These are phyloP conservation scores for Ulota crispa DNA, from an alignment of 225 moss, liverwort and hornwort genomes.

Conservation along the genomic window DNA sequence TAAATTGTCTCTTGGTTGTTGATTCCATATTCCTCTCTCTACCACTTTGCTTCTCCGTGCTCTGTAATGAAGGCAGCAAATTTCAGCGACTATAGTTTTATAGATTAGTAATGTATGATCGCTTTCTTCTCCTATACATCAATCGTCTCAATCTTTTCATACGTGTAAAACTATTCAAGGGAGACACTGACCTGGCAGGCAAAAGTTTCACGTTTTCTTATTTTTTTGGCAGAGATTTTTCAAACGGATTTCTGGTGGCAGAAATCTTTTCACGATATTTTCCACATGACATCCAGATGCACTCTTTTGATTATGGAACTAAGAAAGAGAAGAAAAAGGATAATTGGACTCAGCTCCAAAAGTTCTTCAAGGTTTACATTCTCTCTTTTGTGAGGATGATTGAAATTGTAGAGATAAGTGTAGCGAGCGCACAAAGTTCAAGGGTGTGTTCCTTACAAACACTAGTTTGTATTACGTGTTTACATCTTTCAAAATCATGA, in stretches of 20 bases:
- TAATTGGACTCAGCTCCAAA: slow-evolving; percentile 85
- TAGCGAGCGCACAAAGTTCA: background rate
- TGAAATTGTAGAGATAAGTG: background rate
- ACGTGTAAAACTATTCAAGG: background rate
- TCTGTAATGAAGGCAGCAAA: background rate
- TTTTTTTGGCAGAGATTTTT: slow-evolving; percentile 67
- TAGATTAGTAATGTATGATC: background rate
- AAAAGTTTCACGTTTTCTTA: background rate
- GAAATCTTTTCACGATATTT: slow-evolving; percentile 94
- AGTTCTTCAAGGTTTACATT: slow-evolving; percentile 65
- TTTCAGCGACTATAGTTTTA: background rate
- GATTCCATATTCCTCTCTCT: background rate
- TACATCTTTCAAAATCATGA: background rate
- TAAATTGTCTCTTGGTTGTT: background rate
- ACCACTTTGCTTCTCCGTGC: background rate
- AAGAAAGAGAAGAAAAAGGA: slow-evolving; percentile 74
- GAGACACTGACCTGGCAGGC: background rate
- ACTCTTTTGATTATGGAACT: slow-evolving; percentile 85
- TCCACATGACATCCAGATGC: slow-evolving; percentile 84
- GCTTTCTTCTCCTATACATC: background rate
- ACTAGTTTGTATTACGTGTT: background rate
- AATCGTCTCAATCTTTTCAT: background rate
- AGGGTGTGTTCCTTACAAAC: background rate
- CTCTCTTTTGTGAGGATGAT: background rate
- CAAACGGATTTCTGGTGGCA: slow-evolving; percentile 93